Percentiles rank a stretch among this genome's conserved stretches.
phyloP scores from a whole-genome alignment of 768 basidiomycete genomes.

The Suillus brevipes region DNA sequence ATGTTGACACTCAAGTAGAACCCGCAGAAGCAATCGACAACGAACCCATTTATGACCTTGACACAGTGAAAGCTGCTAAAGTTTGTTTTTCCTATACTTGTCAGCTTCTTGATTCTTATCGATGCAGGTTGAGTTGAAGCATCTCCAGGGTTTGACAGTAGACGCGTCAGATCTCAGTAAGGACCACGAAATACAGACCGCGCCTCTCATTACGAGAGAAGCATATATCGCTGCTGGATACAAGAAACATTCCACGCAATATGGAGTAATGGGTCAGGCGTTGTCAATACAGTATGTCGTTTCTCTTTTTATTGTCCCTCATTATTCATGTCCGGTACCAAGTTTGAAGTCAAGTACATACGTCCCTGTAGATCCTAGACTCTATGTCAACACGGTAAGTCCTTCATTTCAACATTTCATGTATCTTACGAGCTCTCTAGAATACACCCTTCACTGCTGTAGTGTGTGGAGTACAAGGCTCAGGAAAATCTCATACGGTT shows the following conservation, averaged over 20 bases:
- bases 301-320: background rate
- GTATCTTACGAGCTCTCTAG: slow-evolving; percentile 29
- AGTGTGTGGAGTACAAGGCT: slow-evolving; percentile 66
- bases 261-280: slow-evolving; percentile 52
- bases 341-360: slow-evolving; percentile 33
- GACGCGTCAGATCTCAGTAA: slow-evolving; percentile 3
- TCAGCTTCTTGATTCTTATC: background rate
- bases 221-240: slow-evolving; percentile 31
- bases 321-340: background rate
- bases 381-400: slow-evolving; percentile 61
- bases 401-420: background rate
- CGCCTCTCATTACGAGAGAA: slow-evolving; percentile 45
- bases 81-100: background rate
- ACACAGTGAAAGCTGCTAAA: background rate
- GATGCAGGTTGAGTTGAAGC: slow-evolving; percentile 8
- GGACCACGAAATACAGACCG: slow-evolving; percentile 25
- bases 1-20: background rate
- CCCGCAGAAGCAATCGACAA: background rate
- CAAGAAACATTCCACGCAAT: slow-evolving; percentile 38
- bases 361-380: slow-evolving; percentile 39
- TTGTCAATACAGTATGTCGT: slow-evolving; percentile 39
- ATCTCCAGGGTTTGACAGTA: background rate
- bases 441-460: slow-evolving; percentile 66
- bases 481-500: slow-evolving; percentile 66
- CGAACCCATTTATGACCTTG: background rate